A percentile compares a stretch with the other conserved stretches of the same genome.
Evolutionary conservation across 1,284 basidiomycete genomes (phyloP).

Genomic region (Gastroboletus turbinatus): DNA sequence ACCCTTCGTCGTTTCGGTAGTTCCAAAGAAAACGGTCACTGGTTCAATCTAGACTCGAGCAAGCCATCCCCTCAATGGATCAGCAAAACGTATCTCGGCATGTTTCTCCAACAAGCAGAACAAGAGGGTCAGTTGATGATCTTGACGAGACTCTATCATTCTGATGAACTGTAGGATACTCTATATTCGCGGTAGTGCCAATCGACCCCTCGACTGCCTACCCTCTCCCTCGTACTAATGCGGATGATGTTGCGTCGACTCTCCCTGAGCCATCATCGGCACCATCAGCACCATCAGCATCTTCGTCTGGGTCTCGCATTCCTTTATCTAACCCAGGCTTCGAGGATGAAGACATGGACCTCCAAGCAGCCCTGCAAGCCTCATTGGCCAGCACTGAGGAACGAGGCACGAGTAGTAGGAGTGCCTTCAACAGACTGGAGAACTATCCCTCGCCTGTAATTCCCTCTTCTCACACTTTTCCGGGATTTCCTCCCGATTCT

Average conservation of each 20-base stretch:
- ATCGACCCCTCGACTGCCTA: conserved; percentile 46
- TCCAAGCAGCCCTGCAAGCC: conserved; percentile 84
- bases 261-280: conserved; percentile 51
- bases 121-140: conserved; percentile 55
- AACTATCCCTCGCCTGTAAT: conserved; percentile 32
- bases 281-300: conserved; percentile 28
- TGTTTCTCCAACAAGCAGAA: conserved; percentile 88
- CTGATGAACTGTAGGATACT: conserved; percentile 64
- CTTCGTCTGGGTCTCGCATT: conserved; percentile 16
- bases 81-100: conserved; percentile 77
- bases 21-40: conserved; percentile 58
- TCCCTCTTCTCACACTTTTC: conserved; percentile 26
- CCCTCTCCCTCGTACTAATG: conserved; percentile 60
- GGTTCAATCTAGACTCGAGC: conserved; percentile 92
- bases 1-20: conserved; percentile 81
- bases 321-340: conserved; percentile 40
- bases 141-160: neutral
- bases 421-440: conserved; percentile 12
- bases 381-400: conserved; percentile 46
- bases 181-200: conserved; percentile 78
- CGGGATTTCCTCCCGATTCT: conserved; percentile 20
- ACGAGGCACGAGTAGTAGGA: conserved; percentile 1
- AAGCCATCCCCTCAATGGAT: conserved; percentile 78
- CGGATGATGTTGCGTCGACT: conserved; percentile 62
- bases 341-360: conserved; percentile 84